Evolutionary conservation across 2,329 filamentous ascomycete genomes (phyloP), one percentile per base, ranked within the genome.

Genomic region (Monosporascus sp.): DNA sequence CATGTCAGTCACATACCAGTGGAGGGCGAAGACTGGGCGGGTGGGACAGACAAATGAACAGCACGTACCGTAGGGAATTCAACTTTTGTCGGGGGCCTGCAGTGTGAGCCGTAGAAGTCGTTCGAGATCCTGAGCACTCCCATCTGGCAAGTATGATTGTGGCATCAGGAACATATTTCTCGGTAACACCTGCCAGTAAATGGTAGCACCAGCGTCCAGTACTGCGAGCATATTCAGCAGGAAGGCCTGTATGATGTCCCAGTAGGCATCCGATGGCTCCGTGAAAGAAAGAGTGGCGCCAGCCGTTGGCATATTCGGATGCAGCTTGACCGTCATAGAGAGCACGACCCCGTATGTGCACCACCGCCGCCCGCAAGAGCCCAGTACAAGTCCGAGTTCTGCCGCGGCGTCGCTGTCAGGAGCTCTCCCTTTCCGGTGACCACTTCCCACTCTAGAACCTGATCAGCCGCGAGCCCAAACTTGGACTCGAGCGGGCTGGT

Each of bases 321-420:
- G 72, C 1, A 76, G 72, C 55, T 77, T 79, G 41, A 77, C 69
- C 0, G 79, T 84, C 64, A 84, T 71, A 2, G 77, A 80, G 17
- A 75, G 65, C 2, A 85, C 79, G 2, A 85, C 71, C 2, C 73
- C 83, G 58, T 79, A 87, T 31, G 75, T 84, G 17, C 81, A 9
- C 75, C 78, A 2, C 84, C 83, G 0, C 83, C 82, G 3, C 83
- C 82, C 43, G 72, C 72, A 1, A 85, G 66, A 1, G 83, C 84
- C 83, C 83, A 88, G 69, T 82, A 87, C 1, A 87, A 70, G 49
- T 86, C 83, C 0, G 70, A 53, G 57, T 86, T 79, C 35, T 75
- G 55, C 0, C 60, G 62, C 0, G 69, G 71, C 4, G 71, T 76
- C 0, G 80, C 81, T 2, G 65, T 75, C 1, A 83, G 56, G n/a